A percentile compares a stretch with the other conserved stretches of the same genome.
Conservation (phyloP, 1,284 basidiomycete species). For the Ceratobasidium sp. region DNA sequence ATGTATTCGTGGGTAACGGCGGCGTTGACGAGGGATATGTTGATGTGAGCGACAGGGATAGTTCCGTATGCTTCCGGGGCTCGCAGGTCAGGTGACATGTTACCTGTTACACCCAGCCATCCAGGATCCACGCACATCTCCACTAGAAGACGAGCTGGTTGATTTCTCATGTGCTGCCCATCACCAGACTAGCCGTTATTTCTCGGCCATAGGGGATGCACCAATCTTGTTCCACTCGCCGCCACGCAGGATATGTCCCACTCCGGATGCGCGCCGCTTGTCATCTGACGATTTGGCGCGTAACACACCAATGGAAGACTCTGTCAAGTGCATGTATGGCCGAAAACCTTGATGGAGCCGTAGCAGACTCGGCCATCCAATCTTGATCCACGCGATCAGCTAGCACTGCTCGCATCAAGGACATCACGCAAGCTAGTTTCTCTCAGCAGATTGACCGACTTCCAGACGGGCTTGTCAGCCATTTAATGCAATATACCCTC, state of each 20-base stretch:
- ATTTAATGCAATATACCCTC: neutral
- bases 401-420: neutral
- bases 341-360: neutral
- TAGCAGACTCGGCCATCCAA: neutral
- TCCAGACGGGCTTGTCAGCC: neutral
- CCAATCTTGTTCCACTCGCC: too few species aligned
- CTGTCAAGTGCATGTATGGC: neutral
- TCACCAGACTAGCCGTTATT: too few species aligned
- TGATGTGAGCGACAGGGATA: conserved; percentile 7
- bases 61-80: conserved; percentile 7
- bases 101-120: neutral
- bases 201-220: too few species aligned
- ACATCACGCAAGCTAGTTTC: neutral
- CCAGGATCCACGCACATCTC: too few species aligned
- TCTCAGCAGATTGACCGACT: neutral
- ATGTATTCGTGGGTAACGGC: conserved; percentile 6
- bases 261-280: neutral
- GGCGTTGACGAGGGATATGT: conserved; percentile 19
- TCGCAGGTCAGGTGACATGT: conserved; percentile 11
- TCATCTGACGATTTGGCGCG: neutral
- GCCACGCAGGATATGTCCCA: too few species aligned
- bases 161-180: too few species aligned
- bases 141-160: too few species aligned
- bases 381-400: neutral
- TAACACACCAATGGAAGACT: neutral